Conservation (phyloP, 2,329 filamentous ascomycete genomes). For the Chrysoporthe austroafricana region DNA sequence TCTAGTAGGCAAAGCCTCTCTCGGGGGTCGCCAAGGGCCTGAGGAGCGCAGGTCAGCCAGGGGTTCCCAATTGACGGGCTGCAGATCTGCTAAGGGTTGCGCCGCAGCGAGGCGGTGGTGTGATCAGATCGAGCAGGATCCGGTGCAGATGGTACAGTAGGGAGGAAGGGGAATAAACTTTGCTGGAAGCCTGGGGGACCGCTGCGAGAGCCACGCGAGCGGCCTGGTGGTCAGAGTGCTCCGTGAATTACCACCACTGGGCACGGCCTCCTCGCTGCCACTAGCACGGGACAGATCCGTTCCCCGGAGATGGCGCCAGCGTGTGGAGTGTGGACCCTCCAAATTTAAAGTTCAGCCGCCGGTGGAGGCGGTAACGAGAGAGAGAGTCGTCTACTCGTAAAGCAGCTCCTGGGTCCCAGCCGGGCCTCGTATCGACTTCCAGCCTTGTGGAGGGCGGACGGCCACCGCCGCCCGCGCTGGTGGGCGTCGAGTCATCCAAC, state of each 20-base stretch:
- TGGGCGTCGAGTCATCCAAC: not conserved
- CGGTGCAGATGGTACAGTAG: not conserved
- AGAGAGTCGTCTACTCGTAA: not conserved
- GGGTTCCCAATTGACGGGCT: not conserved
- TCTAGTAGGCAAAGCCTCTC: not conserved
- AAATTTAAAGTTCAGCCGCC: constrained; percentile 14
- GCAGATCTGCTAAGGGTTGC: not conserved
- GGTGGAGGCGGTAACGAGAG: constrained; percentile 3
- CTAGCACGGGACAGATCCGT: constrained; percentile 9
- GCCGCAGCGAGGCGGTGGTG: not conserved
- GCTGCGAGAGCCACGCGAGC: constrained; percentile 12
- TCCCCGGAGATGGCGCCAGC: constrained; percentile 4
- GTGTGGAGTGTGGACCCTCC: constrained; percentile 4
- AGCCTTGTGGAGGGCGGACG: not conserved
- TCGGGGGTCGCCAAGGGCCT: not conserved
- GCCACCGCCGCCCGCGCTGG: not conserved
- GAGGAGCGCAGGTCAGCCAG: not conserved
- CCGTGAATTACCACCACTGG: too few relatives aligned
- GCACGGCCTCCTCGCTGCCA: constrained; percentile 3
- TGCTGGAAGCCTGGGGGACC: constrained; percentile 19
- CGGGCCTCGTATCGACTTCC: not conserved
- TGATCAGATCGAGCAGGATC: constrained; percentile 11
- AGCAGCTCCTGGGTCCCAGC: not conserved
- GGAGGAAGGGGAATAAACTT: constrained; percentile 12
- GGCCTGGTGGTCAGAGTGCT: not conserved